These are phyloP conservation scores for Umbilicaria muhlenbergii DNA, from an alignment of 495 filamentous ascomycete species.

Conservation along the genomic window DNA sequence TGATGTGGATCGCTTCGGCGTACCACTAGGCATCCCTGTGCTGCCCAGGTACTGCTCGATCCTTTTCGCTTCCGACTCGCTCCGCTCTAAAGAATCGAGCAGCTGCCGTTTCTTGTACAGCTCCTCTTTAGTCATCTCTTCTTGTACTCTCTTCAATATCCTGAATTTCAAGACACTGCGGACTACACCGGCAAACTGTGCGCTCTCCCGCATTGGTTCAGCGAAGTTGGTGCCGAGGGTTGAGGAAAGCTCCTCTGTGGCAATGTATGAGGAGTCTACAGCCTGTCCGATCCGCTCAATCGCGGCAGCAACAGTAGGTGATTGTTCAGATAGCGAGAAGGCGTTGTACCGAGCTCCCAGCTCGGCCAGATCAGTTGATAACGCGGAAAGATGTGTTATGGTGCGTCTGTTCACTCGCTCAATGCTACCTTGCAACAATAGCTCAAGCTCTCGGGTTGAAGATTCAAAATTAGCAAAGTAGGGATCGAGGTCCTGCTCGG, in stretches of 20 bases:
- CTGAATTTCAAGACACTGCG: slow-evolving; percentile 74
- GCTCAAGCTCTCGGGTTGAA: slow-evolving; percentile 74
- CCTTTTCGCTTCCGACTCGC: slow-evolving; percentile 77
- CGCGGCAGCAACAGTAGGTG: slow-evolving; percentile 72
- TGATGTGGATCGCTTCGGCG: slow-evolving; percentile 49
- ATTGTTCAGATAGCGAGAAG: slow-evolving; percentile 89
- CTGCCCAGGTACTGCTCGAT: slow-evolving; percentile 80
- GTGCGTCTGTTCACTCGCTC: slow-evolving; percentile 91
- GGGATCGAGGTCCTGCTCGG: slow-evolving; percentile 82
- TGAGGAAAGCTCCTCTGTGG: slow-evolving; percentile 76
- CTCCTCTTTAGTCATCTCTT: slow-evolving; percentile 93
- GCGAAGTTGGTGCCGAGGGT: slow-evolving; percentile 79
- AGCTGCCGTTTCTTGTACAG: slow-evolving; percentile 63
- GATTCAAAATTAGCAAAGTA: slow-evolving; percentile 89
- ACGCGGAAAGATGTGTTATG: slow-evolving; percentile 60
- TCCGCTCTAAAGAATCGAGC: slow-evolving; percentile 71
- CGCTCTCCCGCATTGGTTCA: slow-evolving; percentile 91
- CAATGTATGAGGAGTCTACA: slow-evolving; percentile 89
- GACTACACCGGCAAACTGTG: slow-evolving; percentile 92
- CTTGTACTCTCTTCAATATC: slow-evolving; percentile 82
- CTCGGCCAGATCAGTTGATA: slow-evolving; percentile 81
- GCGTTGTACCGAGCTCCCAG: slow-evolving; percentile 88
- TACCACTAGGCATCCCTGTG: slow-evolving; percentile 37
- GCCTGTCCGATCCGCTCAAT: slow-evolving; percentile 93
- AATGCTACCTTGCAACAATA: slow-evolving; percentile 75